Conservation (phyloP, 768 basidiomycete genomes). For the Pholiota molesta region DNA sequence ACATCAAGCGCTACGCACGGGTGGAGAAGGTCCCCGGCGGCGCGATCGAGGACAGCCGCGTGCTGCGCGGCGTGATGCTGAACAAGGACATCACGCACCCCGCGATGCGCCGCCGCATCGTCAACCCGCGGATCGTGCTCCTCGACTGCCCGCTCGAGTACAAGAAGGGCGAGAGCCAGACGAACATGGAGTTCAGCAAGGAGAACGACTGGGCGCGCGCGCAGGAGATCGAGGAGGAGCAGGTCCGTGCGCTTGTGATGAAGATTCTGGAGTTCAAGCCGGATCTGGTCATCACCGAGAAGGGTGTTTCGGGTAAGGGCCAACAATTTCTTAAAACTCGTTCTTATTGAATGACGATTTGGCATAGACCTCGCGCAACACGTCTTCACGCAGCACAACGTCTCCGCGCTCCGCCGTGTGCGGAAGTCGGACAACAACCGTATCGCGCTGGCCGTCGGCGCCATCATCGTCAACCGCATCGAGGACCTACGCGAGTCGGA, state of each 20-base stretch:
- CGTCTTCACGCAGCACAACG: conserved; percentile 81
- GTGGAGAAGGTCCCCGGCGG: conserved; percentile 98
- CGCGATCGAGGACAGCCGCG: conserved; percentile 91
- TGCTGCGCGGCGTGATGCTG: conserved; percentile 90
- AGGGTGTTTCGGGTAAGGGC: conserved; percentile 98
- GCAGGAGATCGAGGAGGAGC: conserved; percentile 96
- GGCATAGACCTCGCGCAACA: conserved; percentile 94
- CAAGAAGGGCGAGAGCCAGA: conserved; percentile 98
- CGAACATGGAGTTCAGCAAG: conserved; percentile 97
- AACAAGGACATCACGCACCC: conserved; percentile 99
- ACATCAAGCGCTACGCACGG: conserved; percentile 97
- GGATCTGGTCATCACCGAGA: conserved; percentile 94
- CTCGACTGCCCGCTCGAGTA: conserved; percentile 97
- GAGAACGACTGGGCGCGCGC: conserved; percentile 92
- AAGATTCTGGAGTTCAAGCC: conserved; percentile 92
- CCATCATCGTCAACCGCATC: conserved; percentile 94
- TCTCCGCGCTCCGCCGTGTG: conserved; percentile 95
- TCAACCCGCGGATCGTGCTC: conserved; percentile 85
- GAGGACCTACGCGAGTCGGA: conserved; percentile 94
- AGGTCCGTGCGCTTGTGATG: conserved; percentile 85
- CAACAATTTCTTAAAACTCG: too few species aligned
- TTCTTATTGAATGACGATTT: too few species aligned
- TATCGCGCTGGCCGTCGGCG: conserved; percentile 92
- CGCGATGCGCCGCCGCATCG: conserved; percentile 91
- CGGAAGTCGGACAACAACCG: conserved; percentile 99